phyloP scores from a whole-genome alignment of 2,329 filamentous ascomycete genomes.

The Xylaria sp. region DNA sequence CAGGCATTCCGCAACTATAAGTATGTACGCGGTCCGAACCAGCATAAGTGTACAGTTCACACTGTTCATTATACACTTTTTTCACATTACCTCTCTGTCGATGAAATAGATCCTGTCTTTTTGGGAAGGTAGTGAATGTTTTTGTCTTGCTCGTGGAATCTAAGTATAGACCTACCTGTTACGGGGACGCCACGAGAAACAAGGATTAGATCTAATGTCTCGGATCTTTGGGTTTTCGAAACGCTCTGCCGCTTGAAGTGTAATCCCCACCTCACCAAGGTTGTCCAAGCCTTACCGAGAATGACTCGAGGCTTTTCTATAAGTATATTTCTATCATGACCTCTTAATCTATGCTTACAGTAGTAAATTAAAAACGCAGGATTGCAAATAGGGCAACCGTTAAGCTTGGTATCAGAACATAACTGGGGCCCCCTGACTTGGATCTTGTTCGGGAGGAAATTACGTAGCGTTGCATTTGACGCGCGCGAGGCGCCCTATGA shows the following conservation, averaged over 20 bases:
- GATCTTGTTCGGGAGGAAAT: not conserved
- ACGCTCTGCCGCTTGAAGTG: constrained; percentile 16
- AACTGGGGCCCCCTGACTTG: not conserved
- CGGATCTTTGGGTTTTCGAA: constrained; percentile 3
- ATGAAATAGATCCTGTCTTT: not conserved
- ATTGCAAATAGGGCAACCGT: too few relatives aligned
- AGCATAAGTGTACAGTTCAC: not conserved
- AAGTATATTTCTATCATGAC: not conserved
- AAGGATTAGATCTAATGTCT: constrained; percentile 18
- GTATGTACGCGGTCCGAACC: constrained; percentile 29
- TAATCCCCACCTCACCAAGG: too few relatives aligned
- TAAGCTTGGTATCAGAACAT: too few relatives aligned
- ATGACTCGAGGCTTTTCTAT: too few relatives aligned
- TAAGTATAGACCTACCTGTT: constrained; percentile 17
- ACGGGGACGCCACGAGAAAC: constrained; percentile 11
- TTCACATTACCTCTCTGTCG: not conserved
- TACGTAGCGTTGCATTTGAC: constrained; percentile 29
- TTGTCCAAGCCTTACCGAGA: not conserved
- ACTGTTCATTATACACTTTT: not conserved
- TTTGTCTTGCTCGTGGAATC: constrained; percentile 12
- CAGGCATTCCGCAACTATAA: constrained; percentile 25
- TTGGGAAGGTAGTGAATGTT: not conserved
- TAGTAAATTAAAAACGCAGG: too few relatives aligned
- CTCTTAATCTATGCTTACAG: too few relatives aligned
- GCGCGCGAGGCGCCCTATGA: constrained; percentile 18